Evolutionary conservation across 768 basidiomycete genomes (phyloP), one percentile per base, ranked within the genome.

Genomic region (Coprinellus aureogranulatus): DNA sequence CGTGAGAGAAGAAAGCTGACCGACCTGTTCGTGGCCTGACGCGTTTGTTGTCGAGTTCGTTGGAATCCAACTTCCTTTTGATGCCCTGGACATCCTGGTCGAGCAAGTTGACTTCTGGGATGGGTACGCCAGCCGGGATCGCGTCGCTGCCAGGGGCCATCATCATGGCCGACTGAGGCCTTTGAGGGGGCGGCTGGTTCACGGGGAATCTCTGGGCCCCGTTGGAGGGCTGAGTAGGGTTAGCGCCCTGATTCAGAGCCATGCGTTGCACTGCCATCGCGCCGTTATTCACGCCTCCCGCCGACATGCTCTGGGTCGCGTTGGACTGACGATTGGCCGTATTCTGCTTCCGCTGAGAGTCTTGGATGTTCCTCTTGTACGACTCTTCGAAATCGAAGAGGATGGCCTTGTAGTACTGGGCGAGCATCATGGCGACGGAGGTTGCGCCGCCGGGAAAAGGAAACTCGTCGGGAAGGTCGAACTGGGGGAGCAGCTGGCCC

Each of bases 381-480:
- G 75, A 68, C 31, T 89, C 86, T 70, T 93, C 91, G 63, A 92
- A 90, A 2, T 89, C 88, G 39, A 75, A 73, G 23, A 92, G 73
- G 57, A 93, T 75, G 16, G 68, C 73, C 69, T 74, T 78, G 69
- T 90, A 93, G 65, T 85, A 81, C 50, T 82, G 77, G 23, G 76
- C 78, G 51, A 91, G 71, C 59, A 81, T 62, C 40, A 66, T 65
- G n/a, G 83, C 80, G 11, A 83, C 81, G 34, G 81, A 70, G 4
- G 75, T 75, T 12, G 76, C 69, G 64, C 80, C 74, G 64, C 80
- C 66, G 53, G 70, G 65, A 34, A 34, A 34, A 50, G 80, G 75
- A 64, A 80, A 71, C 67, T 79, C 77, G 62, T 86, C 84, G 30
- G 86, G 85, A 52, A 89, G 77, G 54, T 83, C 82, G 59, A 89